These are phyloP conservation scores for Colletotrichum tofieldiae DNA, from an alignment of 2,329 filamentous ascomycete species.

Conservation along the genomic window DNA sequence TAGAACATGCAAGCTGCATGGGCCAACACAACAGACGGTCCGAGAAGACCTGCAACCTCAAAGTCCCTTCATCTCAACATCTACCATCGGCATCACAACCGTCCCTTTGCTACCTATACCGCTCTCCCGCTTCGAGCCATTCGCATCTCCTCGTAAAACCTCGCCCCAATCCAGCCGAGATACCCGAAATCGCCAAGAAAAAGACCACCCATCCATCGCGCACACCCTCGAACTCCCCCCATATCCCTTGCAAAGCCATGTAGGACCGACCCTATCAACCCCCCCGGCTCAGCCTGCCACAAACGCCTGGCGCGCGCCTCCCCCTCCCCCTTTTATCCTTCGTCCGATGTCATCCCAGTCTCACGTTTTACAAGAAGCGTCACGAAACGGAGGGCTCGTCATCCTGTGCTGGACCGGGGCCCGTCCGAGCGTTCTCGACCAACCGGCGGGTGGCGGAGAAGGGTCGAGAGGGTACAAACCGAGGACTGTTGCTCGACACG, in stretches of 20 bases:
- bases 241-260: not conserved
- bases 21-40: too few species aligned
- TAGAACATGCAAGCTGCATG: too few species aligned
- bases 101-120: too few species aligned
- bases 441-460: not conserved
- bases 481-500: not conserved
- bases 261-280: not conserved
- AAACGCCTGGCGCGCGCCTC: not conserved
- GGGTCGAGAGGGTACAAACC: not conserved
- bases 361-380: slow-evolving; percentile 30
- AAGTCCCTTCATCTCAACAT: too few species aligned
- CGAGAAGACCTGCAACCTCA: too few species aligned
- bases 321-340: not conserved
- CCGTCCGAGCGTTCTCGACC: slow-evolving; percentile 14
- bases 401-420: slow-evolving; percentile 3
- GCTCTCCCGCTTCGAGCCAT: not conserved
- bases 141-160: not conserved
- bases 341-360: slow-evolving; percentile 23
- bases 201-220: not conserved
- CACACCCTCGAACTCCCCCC: not conserved
- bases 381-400: slow-evolving; percentile 17
- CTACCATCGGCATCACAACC: too few species aligned
- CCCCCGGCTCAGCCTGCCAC: not conserved
- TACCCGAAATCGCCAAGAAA: not conserved
- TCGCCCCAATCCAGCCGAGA: not conserved